Conservation (phyloP, 495 filamentous ascomycete genomes). For the Annulohypoxylon bovei region DNA sequence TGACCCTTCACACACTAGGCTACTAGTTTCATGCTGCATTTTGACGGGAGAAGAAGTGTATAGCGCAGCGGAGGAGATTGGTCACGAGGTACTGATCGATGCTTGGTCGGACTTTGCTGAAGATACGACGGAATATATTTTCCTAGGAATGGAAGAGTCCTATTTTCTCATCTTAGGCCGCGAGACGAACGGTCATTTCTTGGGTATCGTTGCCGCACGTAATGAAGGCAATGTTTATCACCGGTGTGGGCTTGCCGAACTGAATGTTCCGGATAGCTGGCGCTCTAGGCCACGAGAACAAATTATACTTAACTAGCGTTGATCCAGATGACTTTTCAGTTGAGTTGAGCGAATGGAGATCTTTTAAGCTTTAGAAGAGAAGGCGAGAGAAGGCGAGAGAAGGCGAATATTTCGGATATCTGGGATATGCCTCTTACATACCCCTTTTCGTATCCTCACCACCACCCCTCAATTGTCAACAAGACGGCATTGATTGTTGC, state of each 20-base stretch:
- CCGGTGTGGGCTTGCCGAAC: conserved; percentile 23
- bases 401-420: no score
- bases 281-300: background rate
- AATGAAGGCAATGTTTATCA: conserved; percentile 19
- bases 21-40: conserved; percentile 14
- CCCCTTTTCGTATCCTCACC: no score
- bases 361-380: no score
- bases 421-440: no score
- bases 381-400: no score
- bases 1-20: background rate
- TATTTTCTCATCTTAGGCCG: conserved; percentile 19
- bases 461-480: no score
- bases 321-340: background rate
- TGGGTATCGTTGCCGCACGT: conserved; percentile 11
- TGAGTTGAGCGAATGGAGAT: background rate
- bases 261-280: conserved; percentile 13
- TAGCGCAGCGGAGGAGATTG: background rate
- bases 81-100: conserved; percentile 5
- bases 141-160: background rate
- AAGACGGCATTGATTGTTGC: no score
- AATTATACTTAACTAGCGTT: conserved; percentile 5
- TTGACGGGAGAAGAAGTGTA: conserved; percentile 13
- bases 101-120: conserved; percentile 27
- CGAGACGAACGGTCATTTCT: conserved; percentile 15
- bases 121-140: conserved; percentile 3